Percentiles rank a stretch among this genome's conserved stretches.
Evolutionary conservation across 2,329 filamentous ascomycete genomes (phyloP).

Genomic region (Pyrenophora tritici-repentis): DNA sequence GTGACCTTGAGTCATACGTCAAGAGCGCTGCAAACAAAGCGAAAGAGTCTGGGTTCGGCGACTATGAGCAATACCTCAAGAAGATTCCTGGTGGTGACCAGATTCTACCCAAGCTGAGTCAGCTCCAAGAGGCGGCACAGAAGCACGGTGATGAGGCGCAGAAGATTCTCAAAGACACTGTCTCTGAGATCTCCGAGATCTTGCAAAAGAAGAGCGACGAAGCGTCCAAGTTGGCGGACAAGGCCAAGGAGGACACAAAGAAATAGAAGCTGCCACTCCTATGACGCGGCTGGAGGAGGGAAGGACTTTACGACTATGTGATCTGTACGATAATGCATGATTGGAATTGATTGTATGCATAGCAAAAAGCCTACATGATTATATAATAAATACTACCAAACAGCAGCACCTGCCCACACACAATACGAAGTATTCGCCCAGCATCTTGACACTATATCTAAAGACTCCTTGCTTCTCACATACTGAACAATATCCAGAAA

Average conservation of each 20-base stretch:
- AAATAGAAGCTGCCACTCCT: slow-evolving; percentile 25
- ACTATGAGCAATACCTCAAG: slow-evolving; percentile 66
- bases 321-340: slow-evolving; percentile 17
- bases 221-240: slow-evolving; percentile 38
- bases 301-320: background rate
- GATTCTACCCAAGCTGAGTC: slow-evolving; percentile 68
- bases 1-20: slow-evolving; percentile 65
- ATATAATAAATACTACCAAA: too few relatives aligned
- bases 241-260: slow-evolving; percentile 44
- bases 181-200: slow-evolving; percentile 42
- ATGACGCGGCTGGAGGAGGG: background rate
- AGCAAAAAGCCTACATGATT: background rate
- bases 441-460: too few relatives aligned
- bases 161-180: slow-evolving; percentile 67
- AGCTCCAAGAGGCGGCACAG: slow-evolving; percentile 67
- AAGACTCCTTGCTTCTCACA: too few relatives aligned
- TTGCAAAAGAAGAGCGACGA: slow-evolving; percentile 44
- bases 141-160: slow-evolving; percentile 73
- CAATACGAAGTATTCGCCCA: too few relatives aligned
- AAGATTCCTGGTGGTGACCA: slow-evolving; percentile 68
- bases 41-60: slow-evolving; percentile 57
- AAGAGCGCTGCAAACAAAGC: slow-evolving; percentile 63
- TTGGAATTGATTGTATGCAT: slow-evolving; percentile 2
- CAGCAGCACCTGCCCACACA: too few relatives aligned
- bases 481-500: too few relatives aligned